phyloP scores from a whole-genome alignment of 2,329 filamentous ascomycete species.

The Elsinoe batatas region DNA sequence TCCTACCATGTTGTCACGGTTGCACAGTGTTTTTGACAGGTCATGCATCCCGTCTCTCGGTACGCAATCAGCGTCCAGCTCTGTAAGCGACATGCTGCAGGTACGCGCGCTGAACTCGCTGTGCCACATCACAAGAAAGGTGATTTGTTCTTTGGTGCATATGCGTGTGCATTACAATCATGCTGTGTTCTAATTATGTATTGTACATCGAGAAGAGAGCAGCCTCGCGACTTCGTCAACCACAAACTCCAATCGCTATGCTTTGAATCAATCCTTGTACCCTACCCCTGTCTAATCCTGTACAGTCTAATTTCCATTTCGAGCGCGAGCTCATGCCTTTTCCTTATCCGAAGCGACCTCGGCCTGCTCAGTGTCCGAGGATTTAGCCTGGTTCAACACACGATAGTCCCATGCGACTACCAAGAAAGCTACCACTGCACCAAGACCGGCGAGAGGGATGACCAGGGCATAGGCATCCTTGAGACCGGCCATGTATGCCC shows the following conservation, averaged over 20 bases:
- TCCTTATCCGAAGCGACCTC: not conserved
- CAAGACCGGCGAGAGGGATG: conserved; percentile 17
- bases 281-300: not conserved
- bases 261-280: not conserved
- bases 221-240: not conserved
- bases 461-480: conserved; percentile 20
- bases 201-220: conserved; percentile 1
- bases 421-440: not conserved
- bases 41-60: not conserved
- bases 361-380: conserved; percentile 1
- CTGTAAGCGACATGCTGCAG: not conserved
- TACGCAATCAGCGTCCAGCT: not conserved
- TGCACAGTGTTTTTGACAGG: not conserved
- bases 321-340: not conserved
- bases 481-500: conserved; percentile 28
- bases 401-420: conserved; percentile 11
- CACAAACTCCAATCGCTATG: not conserved
- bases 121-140: not conserved
- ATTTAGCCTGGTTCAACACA: conserved; percentile 9
- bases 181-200: not conserved
- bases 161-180: not conserved
- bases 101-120: not conserved
- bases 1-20: not conserved
- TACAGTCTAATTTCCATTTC: not conserved
- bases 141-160: not conserved